Percentiles rank a stretch among this genome's conserved stretches.
phyloP scores from a whole-genome alignment of 306 rosid genomes.

The Trifolium repens region DNA sequence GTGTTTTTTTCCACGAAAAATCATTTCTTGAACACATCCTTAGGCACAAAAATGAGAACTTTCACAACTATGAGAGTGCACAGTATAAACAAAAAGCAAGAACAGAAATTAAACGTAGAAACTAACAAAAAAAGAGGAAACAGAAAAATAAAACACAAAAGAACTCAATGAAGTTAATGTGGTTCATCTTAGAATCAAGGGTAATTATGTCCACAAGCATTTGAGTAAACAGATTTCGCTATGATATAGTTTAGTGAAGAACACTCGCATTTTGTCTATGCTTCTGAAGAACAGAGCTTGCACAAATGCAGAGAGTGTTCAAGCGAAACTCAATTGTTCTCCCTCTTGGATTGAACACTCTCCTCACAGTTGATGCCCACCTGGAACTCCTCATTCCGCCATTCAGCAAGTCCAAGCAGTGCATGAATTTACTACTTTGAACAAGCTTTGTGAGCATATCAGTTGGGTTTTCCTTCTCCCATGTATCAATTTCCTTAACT shows the following conservation, averaged over 20 bases:
- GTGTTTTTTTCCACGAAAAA: background rate
- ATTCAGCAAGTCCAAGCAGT: background rate
- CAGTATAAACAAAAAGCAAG: background rate
- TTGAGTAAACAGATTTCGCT: background rate
- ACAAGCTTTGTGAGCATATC: background rate
- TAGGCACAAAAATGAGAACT: conserved; percentile 7
- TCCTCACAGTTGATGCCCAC: background rate
- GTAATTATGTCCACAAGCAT: background rate
- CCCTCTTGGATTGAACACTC: background rate
- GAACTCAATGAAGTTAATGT: background rate
- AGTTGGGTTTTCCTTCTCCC: background rate
- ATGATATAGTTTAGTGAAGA: background rate
- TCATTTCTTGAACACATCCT: conserved; percentile 6
- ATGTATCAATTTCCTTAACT: background rate
- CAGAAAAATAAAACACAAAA: background rate
- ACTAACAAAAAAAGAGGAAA: background rate
- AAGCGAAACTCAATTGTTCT: too few species aligned
- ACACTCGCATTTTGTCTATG: background rate
- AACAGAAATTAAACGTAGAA: background rate
- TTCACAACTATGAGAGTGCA: background rate
- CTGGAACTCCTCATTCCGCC: background rate
- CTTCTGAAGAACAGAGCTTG: background rate
- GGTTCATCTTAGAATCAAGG: background rate
- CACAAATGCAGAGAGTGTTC: background rate
- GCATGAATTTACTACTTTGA: background rate